Base-by-base conservation (phyloP, 2,329 filamentous ascomycete species). In the Penicillium nordicum region DNA sequence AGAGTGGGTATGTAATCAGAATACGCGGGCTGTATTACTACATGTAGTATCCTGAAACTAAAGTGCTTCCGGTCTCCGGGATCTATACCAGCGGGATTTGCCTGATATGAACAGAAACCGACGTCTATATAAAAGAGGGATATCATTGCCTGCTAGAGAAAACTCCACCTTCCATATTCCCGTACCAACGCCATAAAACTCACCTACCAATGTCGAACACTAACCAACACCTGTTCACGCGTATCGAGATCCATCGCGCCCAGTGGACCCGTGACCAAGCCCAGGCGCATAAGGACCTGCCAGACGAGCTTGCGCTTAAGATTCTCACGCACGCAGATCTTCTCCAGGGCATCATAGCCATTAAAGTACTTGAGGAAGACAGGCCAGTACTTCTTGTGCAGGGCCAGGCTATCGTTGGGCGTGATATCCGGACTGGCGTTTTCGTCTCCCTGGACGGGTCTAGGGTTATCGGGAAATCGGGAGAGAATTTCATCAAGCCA, bases 301-400 rank as follows among this genome's bases (percentile, higher is more conserved):
- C 78, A 78, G 4, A 85, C 80, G 41, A 77, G 71, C 75, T 93
- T 95, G 55, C 91, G 81, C 78, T 94, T 96, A 77, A 95, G 82
- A 6, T 89, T 89, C 75, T 97, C 91, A 55, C 88, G 83, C n/a
- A 94, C 78, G 1, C 89, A 85, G 62, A 99, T 88, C 65, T 92
- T 87, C 76, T 99, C 94, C 57, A 97, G 79, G 2, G 92, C 86
- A 68, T 88, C 87, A 55, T 82, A 83, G 1, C 94, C 94, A 71
- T 97, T 92, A 65, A 97, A 90, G 73, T 97, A 94, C 72, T 89
- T 90, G 66, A 87, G 82, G 65, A 96, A 85, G 43, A 82, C 78
- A 2, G 85, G 83, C 88, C 92, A 96, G 46, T 84, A 82, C 55
- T 84, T 82, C 41, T 84, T 80, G 14, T 89, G 64, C 1, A 70